A percentile compares a stretch with the other conserved stretches of the same genome.
phyloP scores from a whole-genome alignment of 2,329 filamentous ascomycete species.

The Juglanconis juglandina region DNA sequence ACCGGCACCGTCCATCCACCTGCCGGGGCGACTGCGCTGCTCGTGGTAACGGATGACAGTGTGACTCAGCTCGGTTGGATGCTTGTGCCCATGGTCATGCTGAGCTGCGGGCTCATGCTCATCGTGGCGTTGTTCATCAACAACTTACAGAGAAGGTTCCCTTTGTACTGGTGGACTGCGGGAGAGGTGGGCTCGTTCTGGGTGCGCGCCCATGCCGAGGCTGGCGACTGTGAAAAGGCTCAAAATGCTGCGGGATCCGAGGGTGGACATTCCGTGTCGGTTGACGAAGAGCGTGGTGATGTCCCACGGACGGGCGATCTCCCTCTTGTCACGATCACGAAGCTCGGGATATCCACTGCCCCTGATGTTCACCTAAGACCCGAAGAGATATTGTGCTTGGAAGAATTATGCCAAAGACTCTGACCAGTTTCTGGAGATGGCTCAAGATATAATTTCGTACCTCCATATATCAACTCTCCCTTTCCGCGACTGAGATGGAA shows the following conservation, averaged over 20 bases:
- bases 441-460: not conserved
- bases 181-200: conserved; percentile 29
- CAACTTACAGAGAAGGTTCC: conserved; percentile 65
- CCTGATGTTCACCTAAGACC: not conserved
- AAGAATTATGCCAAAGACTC: conserved; percentile 3
- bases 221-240: not conserved
- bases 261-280: not conserved
- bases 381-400: conserved; percentile 10
- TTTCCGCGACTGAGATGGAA: too few relatives aligned
- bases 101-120: conserved; percentile 61
- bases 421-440: not conserved
- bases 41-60: conserved; percentile 59
- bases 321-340: conserved; percentile 1
- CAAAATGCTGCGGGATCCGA: not conserved
- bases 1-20: conserved; percentile 73
- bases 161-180: conserved; percentile 68
- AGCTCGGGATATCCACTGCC: not conserved
- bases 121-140: conserved; percentile 62
- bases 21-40: conserved; percentile 68
- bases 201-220: not conserved
- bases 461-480: not conserved
- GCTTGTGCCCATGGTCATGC: conserved; percentile 58
- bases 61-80: conserved; percentile 64
- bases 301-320: not conserved
- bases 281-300: not conserved